Evolutionary conservation across 257 asterid species (phyloP), one percentile per base, ranked within the genome.

Genomic region (Prunella vulgaris): DNA sequence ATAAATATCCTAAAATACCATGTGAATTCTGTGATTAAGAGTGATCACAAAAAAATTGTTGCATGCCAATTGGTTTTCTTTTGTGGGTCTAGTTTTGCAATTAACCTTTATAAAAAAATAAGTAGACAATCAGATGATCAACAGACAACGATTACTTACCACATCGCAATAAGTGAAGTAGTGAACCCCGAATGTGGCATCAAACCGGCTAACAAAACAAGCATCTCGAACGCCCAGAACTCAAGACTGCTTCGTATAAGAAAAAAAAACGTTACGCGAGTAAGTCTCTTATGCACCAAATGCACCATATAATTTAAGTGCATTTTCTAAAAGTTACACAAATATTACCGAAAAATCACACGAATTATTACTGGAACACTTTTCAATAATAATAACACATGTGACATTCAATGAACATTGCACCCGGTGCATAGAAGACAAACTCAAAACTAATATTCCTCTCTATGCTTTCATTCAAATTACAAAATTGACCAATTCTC

Each of bases 191-290:
- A 76, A 54, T 90, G 48, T 10, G 95, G 96, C 98, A 93, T 84
- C 66, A 87, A 65, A 21, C 98, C 96, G 1, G 97, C 93, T 73
- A 90, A 71, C 68, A 93, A 60, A 58, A 93, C 98, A 12, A 90
- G 93, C 69, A 85, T 60, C 88, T 93, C 98, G 35, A 87, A 88
- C 44, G 96, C 97, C 92, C 97, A 88, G 14, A 78, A 83, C 75
- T 93, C 97, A 83, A 93, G 71, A 72, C 98, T 93, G 88, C 49
- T 40, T 14, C n/a, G 38, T 71, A 4, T 24, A 56, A 20, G 2
- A 22, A 12, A 12, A 56, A 56, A n/a, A n/a, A n/a, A n/a, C n/a
- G n/a, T n/a, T n/a, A n/a, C n/a, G n/a, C n/a, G n/a, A n/a, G n/a
- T n/a, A n/a, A n/a, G n/a, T n/a, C n/a, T n/a, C n/a, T n/a, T n/a